Evolutionary conservation across 2,329 filamentous ascomycete genomes (phyloP), one percentile per base, ranked within the genome.

Genomic region (Ophiocordyceps sinensis): DNA sequence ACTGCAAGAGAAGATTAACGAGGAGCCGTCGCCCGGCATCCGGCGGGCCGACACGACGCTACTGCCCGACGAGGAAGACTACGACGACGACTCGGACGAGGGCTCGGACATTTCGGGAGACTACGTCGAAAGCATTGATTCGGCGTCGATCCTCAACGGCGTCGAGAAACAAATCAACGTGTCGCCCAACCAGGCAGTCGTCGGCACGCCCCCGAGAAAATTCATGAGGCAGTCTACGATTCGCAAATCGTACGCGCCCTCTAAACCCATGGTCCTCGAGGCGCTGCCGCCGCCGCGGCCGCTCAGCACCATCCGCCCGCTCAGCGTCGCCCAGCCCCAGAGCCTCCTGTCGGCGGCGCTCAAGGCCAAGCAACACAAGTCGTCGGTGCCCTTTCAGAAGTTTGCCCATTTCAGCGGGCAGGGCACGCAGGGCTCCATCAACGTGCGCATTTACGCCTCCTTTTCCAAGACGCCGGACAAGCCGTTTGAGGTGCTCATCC

Each of bases 391-490:
- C 0, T 80, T 89, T 48, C 82, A 88, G 51, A 73, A 75, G 21
- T 91, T 86, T 59, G 83, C 82, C 1, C 74, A 79, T 14, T 70
- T 85, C 31, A 85, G 80, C 43, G 85, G 84, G 1, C 80, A 87
- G 54, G 85, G 82, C 15, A 85, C 88, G 45, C 73, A 81, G 7
- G 83, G 80, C 39, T 84, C 85, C 3, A 68, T 91, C 17, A 77
- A 75, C 49, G 72, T 91, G 46, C 82, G 82, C 42, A 83, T 93
- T 34, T 89, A 85, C 56, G 79, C 75, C 7, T 79, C 83, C 0
- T 85, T 81, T 49, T 82, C 81, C 14, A 69, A 71, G 12, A 73
- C 73, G 21, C 68, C 79, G 0, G 71, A 70, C 14, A 77, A 77
- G 49, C 75, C 81, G 0, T 75, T 79, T 37, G 81, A 88, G 53